phyloP scores from a whole-genome alignment of 352 stramenopile genomes.

The Aphanomyces cochlioides region DNA sequence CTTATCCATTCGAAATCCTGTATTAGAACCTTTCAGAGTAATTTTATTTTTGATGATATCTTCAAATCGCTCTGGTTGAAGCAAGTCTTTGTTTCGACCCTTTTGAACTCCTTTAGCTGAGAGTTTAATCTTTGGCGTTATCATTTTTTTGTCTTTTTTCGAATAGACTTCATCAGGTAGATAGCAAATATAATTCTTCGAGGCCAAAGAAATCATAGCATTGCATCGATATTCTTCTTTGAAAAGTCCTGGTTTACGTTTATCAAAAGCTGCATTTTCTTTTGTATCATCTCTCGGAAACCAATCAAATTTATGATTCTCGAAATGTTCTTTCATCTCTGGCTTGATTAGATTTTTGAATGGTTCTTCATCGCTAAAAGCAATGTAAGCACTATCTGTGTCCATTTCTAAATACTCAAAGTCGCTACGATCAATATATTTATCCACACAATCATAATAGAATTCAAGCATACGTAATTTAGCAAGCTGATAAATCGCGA shows the following conservation, averaged over 20 bases:
- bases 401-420: constrained; percentile 34
- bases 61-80: constrained; percentile 34
- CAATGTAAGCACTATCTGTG: constrained; percentile 32
- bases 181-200: constrained; percentile 38
- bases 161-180: constrained; percentile 23
- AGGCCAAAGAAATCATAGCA: constrained; percentile 32
- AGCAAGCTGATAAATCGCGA: constrained; percentile 34
- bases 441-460: constrained; percentile 22
- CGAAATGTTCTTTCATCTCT: constrained; percentile 30
- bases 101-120: constrained; percentile 35
- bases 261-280: constrained; percentile 23
- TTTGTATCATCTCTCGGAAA: constrained; percentile 26
- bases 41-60: constrained; percentile 32
- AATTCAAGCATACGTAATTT: constrained; percentile 31
- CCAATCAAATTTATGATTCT: constrained; percentile 31
- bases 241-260: constrained; percentile 30
- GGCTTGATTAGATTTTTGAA: constrained; percentile 33
- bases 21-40: constrained; percentile 35
- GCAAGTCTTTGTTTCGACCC: constrained; percentile 23
- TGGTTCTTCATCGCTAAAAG: constrained; percentile 31
- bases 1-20: constrained; percentile 34
- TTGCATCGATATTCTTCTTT: constrained; percentile 35
- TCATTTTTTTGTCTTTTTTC: no score
- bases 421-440: constrained; percentile 30
- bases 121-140: constrained; percentile 28